Conservation (phyloP, 257 asterid genomes). For the Catharanthus roseus region DNA sequence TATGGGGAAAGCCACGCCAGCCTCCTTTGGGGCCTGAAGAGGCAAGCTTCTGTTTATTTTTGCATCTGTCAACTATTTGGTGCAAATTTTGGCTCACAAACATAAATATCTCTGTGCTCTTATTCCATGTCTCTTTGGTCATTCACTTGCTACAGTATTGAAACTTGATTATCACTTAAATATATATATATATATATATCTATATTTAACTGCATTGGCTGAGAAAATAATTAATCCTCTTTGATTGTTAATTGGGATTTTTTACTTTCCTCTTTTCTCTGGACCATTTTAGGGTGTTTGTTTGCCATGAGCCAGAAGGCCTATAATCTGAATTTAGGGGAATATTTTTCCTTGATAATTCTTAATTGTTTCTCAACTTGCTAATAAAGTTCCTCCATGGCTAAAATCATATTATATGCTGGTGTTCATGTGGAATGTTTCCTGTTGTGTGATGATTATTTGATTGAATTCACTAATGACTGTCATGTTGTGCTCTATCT, state of each 20-base stretch:
- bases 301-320: neutral
- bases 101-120: neutral
- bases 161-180: neutral
- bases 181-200: neutral
- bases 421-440: neutral
- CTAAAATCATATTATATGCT: neutral
- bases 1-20: constrained; percentile 99
- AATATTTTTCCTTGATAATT: neutral
- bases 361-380: neutral
- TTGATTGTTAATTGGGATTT: neutral
- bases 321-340: neutral
- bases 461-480: neutral
- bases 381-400: neutral
- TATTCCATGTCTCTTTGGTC: neutral
- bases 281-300: neutral
- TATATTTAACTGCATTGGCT: neutral
- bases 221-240: neutral
- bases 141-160: constrained; percentile 9
- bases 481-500: constrained; percentile 17
- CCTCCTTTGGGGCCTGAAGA: constrained; percentile 73
- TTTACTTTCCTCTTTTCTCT: neutral
- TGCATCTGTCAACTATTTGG: constrained; percentile 6
- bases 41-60: constrained; percentile 36
- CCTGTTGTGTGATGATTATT: neutral
- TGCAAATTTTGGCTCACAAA: constrained; percentile 3